Evolutionary conservation across 2,329 filamentous ascomycete species (phyloP).

Genomic region (Botrytis porri): DNA sequence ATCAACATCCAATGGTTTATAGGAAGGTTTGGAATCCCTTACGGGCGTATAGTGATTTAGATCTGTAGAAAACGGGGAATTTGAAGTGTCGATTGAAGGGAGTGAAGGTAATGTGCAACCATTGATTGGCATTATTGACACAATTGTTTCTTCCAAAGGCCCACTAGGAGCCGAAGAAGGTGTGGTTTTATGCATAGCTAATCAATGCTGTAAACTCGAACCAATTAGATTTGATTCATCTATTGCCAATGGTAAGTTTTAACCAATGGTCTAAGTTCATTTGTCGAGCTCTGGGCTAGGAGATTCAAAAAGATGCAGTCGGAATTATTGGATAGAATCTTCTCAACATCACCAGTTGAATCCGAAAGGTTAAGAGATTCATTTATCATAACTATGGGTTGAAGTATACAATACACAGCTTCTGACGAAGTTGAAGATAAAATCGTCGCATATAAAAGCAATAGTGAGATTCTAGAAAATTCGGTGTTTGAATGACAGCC

Average conservation of each 20-base stretch:
- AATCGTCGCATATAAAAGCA: background rate
- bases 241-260: background rate
- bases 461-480: constrained; percentile 2
- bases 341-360: background rate
- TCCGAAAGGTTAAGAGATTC: background rate
- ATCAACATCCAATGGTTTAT: background rate
- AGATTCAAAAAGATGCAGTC: too few relatives aligned
- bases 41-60: background rate
- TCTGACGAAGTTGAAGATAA: background rate
- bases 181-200: background rate
- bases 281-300: background rate
- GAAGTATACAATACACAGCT: background rate
- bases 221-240: background rate
- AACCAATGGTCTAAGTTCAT: too few relatives aligned
- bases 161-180: background rate
- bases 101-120: background rate
- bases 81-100: background rate
- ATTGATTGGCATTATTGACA: background rate
- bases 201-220: background rate
- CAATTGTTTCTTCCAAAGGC: background rate
- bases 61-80: constrained; percentile 4
- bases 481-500: background rate
- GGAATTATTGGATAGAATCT: background rate
- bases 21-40: background rate
- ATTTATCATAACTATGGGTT: background rate